These are phyloP conservation scores for Fusarium incarnatum DNA, from an alignment of 2,329 filamentous ascomycete genomes.

Conservation along the genomic window DNA sequence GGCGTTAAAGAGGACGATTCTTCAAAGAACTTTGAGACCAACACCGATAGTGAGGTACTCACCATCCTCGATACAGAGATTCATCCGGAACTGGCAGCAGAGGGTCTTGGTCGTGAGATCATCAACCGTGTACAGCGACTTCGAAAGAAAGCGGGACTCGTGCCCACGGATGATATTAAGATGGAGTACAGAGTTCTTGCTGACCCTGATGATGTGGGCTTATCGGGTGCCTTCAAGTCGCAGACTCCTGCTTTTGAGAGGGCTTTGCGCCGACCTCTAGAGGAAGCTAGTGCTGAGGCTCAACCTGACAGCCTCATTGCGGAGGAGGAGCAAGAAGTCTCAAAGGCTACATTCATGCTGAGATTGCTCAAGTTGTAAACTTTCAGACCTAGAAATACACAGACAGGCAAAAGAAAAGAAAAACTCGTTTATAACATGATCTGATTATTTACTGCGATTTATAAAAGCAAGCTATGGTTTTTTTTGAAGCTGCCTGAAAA, in stretches of 20 bases:
- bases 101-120: conserved; percentile 91
- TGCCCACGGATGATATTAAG: conserved; percentile 92
- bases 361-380: conserved; percentile 77
- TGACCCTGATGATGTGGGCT: conserved; percentile 81
- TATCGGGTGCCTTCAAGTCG: conserved; percentile 75
- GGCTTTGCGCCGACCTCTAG: conserved; percentile 79
- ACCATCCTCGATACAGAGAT: conserved; percentile 87
- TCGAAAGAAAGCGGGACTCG: conserved; percentile 91
- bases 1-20: conserved; percentile 78
- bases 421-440: conserved; percentile 22
- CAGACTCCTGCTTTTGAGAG: conserved; percentile 79
- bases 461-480: conserved; percentile 39
- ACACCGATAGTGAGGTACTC: conserved; percentile 89
- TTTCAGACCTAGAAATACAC: not conserved
- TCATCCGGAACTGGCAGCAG: conserved; percentile 86
- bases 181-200: conserved; percentile 90
- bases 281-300: conserved; percentile 54
- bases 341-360: conserved; percentile 83
- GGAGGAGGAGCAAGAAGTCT: conserved; percentile 87
- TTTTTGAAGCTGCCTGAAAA: conserved; percentile 45
- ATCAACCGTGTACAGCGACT: conserved; percentile 93
- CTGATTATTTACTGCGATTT: conserved; percentile 4
- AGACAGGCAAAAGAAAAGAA: conserved; percentile 25
- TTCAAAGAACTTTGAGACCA: conserved; percentile 82
- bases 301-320: conserved; percentile 66